Conservation (phyloP, 140 eudicot species). For the Bidens hawaiensis region DNA sequence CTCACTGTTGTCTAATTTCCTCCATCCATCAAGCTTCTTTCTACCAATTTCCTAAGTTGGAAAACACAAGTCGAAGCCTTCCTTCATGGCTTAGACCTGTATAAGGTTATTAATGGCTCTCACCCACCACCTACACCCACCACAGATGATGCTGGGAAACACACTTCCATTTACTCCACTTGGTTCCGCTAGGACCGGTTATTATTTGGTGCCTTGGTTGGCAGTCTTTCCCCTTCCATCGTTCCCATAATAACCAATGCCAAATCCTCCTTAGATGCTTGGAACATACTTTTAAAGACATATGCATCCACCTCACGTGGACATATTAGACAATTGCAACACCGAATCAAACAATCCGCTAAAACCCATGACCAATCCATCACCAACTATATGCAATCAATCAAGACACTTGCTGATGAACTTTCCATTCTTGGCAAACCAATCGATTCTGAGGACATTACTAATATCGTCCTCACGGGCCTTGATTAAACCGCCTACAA, state of each 20-base stretch:
- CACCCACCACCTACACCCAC: neutral
- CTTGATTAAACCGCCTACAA: neutral
- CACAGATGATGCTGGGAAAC: no score
- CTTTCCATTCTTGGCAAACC: neutral
- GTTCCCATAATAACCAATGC: neutral
- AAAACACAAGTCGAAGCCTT: neutral
- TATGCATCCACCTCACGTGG: neutral
- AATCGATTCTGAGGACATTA: neutral
- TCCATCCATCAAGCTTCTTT: no score
- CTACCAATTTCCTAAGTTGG: no score
- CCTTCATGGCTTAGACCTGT: neutral
- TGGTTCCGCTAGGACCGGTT: neutral
- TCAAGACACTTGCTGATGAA: neutral
- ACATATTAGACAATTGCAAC: neutral
- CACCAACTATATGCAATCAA: neutral
- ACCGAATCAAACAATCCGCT: neutral
- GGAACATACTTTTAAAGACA: neutral
- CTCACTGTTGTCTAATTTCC: no score
- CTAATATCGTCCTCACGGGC: neutral
- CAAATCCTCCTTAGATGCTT: no score
- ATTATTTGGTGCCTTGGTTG: neutral
- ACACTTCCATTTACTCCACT: neutral
- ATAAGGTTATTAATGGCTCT: no score
- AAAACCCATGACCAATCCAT: neutral
- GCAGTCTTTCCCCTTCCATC: neutral